Percentiles rank a stretch among this genome's conserved stretches.
Conservation (phyloP, 1,284 basidiomycete species). For the Tetrapyrgos nigripes region DNA sequence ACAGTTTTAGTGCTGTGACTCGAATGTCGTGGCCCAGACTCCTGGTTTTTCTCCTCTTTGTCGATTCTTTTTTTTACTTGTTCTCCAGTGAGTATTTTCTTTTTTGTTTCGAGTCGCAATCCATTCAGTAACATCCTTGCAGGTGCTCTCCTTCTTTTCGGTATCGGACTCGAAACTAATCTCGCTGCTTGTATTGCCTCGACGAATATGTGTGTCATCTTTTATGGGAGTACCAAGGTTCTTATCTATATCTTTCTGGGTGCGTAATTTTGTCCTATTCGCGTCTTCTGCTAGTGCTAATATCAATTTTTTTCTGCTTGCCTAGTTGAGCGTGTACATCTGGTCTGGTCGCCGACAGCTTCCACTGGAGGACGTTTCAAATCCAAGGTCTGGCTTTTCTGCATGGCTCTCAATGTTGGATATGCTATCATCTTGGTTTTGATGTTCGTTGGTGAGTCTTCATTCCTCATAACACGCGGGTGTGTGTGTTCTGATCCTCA, state of each 20-base stretch:
- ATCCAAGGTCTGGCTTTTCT: constrained; percentile 39
- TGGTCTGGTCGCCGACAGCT: constrained; percentile 38
- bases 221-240: constrained; percentile 41
- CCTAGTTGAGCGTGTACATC: constrained; percentile 44
- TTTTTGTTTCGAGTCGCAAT: not conserved
- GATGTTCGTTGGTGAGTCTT: not conserved
- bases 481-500: not conserved
- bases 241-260: constrained; percentile 41
- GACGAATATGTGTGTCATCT: constrained; percentile 39
- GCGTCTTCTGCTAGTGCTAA: not conserved
- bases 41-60: constrained; percentile 36
- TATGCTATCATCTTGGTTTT: constrained; percentile 31
- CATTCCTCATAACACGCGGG: too few relatives aligned
- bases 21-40: constrained; percentile 37
- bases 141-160: constrained; percentile 42
- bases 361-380: constrained; percentile 31
- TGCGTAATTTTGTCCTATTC: constrained; percentile 18
- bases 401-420: constrained; percentile 33
- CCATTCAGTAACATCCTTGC: not conserved
- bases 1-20: constrained; percentile 28
- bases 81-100: constrained; percentile 34
- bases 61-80: constrained; percentile 43
- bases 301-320: not conserved
- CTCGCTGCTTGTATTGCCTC: constrained; percentile 33
- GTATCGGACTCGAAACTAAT: constrained; percentile 39